These are phyloP conservation scores for Theileria equi DNA, from an alignment of 169 alveolate species.

Conservation along the genomic window DNA sequence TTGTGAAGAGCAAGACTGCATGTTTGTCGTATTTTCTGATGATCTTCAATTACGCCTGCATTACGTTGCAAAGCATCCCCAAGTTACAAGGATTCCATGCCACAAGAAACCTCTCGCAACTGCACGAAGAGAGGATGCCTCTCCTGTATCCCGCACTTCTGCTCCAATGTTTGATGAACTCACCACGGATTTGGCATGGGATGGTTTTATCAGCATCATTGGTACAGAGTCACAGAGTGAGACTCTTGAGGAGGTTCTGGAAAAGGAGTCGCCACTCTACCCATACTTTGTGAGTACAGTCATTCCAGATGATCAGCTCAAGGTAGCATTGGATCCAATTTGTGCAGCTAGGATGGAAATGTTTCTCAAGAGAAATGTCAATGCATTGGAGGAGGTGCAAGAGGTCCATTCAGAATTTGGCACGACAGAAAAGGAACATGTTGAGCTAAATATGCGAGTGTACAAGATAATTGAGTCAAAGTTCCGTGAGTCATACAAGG, in stretches of 20 bases:
- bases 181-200: slow-evolving; percentile 2
- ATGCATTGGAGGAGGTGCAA: not conserved
- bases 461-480: not conserved
- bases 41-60: slow-evolving; percentile 61
- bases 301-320: no score
- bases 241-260: not conserved
- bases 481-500: slow-evolving; percentile 7
- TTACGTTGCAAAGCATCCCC: slow-evolving; percentile 55
- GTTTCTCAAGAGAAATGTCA: not conserved
- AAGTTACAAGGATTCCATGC: not conserved
- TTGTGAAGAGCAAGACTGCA: slow-evolving; percentile 58
- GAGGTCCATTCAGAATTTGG: slow-evolving; percentile 11
- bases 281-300: not conserved
- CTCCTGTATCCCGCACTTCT: not conserved
- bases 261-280: not conserved
- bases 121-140: not conserved
- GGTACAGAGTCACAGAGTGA: not conserved
- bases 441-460: not conserved
- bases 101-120: not conserved
- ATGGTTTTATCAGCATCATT: slow-evolving; percentile 5
- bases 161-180: not conserved
- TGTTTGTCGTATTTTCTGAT: slow-evolving; percentile 57
- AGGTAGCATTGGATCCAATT: no score
- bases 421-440: slow-evolving; percentile 23
- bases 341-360: no score